A percentile compares a stretch with the other conserved stretches of the same genome.
Evolutionary conservation across 2,329 filamentous ascomycete genomes (phyloP).

Genomic region (Phoma sp.): DNA sequence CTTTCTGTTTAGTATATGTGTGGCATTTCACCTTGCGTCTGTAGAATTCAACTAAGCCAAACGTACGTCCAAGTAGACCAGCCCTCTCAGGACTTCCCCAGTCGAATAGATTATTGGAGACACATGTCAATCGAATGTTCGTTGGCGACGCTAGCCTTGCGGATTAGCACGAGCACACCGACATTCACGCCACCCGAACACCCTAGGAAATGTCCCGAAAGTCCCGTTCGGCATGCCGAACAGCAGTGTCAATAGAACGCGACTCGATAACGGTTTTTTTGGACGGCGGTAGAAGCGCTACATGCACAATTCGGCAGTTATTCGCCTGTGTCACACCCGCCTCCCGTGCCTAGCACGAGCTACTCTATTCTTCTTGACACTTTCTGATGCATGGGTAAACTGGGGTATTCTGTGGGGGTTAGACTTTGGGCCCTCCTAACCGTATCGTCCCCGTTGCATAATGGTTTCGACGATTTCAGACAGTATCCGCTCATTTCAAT

Average conservation of each 20-base stretch:
- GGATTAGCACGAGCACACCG: slow-evolving; percentile 26
- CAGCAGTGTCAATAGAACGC: slow-evolving; percentile 3
- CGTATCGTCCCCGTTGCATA: too few species aligned
- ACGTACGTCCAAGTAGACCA: not conserved
- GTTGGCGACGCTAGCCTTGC: slow-evolving; percentile 17
- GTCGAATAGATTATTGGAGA: not conserved
- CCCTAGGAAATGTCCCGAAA: slow-evolving; percentile 9
- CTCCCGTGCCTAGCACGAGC: not conserved
- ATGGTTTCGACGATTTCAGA: too few species aligned
- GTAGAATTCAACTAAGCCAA: too few species aligned
- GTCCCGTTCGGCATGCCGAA: slow-evolving; percentile 33
- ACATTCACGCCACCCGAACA: slow-evolving; percentile 27
- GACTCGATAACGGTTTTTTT: not conserved
- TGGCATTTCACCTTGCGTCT: not conserved
- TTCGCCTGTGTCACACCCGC: slow-evolving; percentile 3
- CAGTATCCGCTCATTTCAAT: too few species aligned
- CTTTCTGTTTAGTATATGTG: not conserved
- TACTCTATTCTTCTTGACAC: not conserved
- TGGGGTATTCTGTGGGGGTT: not conserved
- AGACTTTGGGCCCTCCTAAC: too few species aligned
- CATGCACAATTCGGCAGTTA: slow-evolving; percentile 14
- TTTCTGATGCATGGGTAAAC: not conserved
- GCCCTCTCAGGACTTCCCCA: not conserved
- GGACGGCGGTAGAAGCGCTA: slow-evolving; percentile 28
- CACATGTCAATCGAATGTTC: slow-evolving; percentile 10